Evolutionary conservation across 257 asterid species (phyloP).

Genomic region (Ehretia macrophylla): DNA sequence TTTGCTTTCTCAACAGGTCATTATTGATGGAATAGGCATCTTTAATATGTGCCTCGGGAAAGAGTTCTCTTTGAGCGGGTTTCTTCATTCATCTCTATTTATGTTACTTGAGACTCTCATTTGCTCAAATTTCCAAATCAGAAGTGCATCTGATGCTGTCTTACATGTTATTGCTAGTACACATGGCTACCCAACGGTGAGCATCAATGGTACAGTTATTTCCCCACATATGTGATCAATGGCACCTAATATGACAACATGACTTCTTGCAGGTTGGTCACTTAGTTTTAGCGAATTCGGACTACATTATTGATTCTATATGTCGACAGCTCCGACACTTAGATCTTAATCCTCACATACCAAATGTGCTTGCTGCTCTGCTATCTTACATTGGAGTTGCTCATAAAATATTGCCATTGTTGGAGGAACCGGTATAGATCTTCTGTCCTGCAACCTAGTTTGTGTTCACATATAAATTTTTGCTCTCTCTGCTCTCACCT

Average conservation of each 20-base stretch:
- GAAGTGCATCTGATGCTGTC: slow-evolving; percentile 75
- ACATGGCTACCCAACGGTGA: slow-evolving; percentile 71
- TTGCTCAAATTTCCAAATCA: slow-evolving; percentile 78
- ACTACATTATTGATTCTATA: slow-evolving; percentile 83
- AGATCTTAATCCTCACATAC: slow-evolving; percentile 88
- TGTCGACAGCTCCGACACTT: slow-evolving; percentile 89
- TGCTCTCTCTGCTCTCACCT: slow-evolving; percentile 1
- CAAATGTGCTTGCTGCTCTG: slow-evolving; percentile 88
- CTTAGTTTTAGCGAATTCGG: slow-evolving; percentile 83
- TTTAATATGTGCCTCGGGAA: slow-evolving; percentile 66
- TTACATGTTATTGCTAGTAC: slow-evolving; percentile 58
- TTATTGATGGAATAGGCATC: slow-evolving; percentile 85
- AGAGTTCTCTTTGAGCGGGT: slow-evolving; percentile 77
- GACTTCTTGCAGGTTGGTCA: slow-evolving; percentile 79
- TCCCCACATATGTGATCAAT: slow-evolving; percentile 15
- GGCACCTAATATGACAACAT: slow-evolving; percentile 7
- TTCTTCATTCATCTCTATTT: slow-evolving; percentile 90
- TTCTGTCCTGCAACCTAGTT: slow-evolving; percentile 7
- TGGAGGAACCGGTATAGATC: slow-evolving; percentile 93
- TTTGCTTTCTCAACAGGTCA: slow-evolving; percentile 47
- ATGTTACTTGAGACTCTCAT: slow-evolving; percentile 83
- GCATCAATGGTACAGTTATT: slow-evolving; percentile 29
- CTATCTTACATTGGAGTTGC: slow-evolving; percentile 88
- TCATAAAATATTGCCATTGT: slow-evolving; percentile 76
- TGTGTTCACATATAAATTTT: slow-evolving; percentile 8